Evolutionary conservation across 208 protist species (phyloP), one percentile per base, ranked within the genome.

Genomic region (Tetramitus jugosus): DNA sequence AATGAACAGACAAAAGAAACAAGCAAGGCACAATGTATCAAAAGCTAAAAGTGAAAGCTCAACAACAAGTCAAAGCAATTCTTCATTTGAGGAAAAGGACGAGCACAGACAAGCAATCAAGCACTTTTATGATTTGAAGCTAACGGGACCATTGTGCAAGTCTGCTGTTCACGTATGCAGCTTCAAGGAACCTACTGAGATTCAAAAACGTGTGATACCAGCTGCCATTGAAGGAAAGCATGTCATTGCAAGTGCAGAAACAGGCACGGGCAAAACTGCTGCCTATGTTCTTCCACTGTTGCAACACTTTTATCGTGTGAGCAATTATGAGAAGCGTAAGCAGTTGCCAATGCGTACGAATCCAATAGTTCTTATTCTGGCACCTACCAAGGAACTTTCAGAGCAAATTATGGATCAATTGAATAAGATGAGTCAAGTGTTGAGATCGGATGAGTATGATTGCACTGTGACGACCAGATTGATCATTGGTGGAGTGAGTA

Each of bases 321-420:
- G 37, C 29, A 52, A n/a, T 62, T 33, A 39, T 4, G 29, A 53
- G 23, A 23, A 17, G 6, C 1, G 23, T 3, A 56, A 31, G 10
- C 17, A 8, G 4, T 3, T 33, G 7, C 31, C 35, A 26, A 2
- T 49, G 23, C 8, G 10, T 37, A 46, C 13, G 7, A 49, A 49
- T 20, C 35, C 37, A 3, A 35, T 35, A 39, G 26, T 91, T 39
- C 87, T 99, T 74, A 93, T 99, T 75, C 97, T 99, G 79, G 91
- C 96, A 62, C 98, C 97, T 35, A 99, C 97, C 7, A 91, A 97
- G 60, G 98, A 99, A 89, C 89, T 99, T 17, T 96, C 96, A 72
- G 83, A 99, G 33, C 98, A 99, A 87, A 98, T 98, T 75, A 94
- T 96, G 76, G 91, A 93, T 65, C 94, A 98, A 33, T 83, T 97